Conservation (phyloP, 2,329 filamentous ascomycete species). For the Penicillium brevicompactum region DNA sequence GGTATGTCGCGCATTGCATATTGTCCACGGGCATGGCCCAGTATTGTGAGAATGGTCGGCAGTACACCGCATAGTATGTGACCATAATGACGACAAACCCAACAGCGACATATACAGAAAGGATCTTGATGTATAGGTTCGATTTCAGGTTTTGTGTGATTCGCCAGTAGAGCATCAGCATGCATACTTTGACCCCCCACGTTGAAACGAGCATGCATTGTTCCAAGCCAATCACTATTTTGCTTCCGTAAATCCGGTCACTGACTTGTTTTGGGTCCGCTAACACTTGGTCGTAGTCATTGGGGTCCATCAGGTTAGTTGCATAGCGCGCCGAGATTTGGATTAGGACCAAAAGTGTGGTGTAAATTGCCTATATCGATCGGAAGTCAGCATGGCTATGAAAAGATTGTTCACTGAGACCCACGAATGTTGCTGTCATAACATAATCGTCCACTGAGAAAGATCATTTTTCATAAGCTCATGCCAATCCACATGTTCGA, state of each 20-base stretch:
- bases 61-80: conserved; percentile 53
- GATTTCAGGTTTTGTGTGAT: conserved; percentile 44
- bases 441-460: conserved; percentile 40
- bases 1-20: conserved; percentile 45
- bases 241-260: conserved; percentile 49
- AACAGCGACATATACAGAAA: conserved; percentile 46
- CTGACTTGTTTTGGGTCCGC: conserved; percentile 42
- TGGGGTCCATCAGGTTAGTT: conserved; percentile 43
- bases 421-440: conserved; percentile 42
- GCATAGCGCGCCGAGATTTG: conserved; percentile 40
- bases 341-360: conserved; percentile 36
- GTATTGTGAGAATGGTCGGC: conserved; percentile 52
- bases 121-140: conserved; percentile 41
- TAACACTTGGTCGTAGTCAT: conserved; percentile 34
- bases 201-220: conserved; percentile 53
- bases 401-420: conserved; percentile 5
- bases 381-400: neutral
- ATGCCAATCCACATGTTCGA: neutral
- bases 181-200: conserved; percentile 55
- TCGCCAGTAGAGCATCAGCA: conserved; percentile 53
- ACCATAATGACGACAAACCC: conserved; percentile 53
- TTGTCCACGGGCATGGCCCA: conserved; percentile 50
- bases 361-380: conserved; percentile 35
- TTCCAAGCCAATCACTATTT: conserved; percentile 53
- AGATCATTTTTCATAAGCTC: neutral